Percentiles rank a stretch among this genome's conserved stretches.
Evolutionary conservation across 495 filamentous ascomycete species (phyloP).

Genomic region (Polyplosphaeria fusca): DNA sequence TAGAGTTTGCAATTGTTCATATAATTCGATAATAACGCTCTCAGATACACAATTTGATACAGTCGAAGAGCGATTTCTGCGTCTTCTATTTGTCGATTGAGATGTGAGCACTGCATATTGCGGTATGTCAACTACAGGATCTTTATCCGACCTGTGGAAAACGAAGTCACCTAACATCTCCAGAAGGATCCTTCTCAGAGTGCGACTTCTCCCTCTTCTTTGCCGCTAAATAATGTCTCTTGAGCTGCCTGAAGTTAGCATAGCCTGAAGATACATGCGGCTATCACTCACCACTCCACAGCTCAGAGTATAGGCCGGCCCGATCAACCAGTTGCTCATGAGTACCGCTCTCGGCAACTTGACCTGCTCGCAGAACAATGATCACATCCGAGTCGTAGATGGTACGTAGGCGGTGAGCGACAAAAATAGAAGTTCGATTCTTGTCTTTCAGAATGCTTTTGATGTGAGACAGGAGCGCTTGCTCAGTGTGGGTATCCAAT

Average conservation of each 20-base stretch:
- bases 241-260: conserved; percentile 1
- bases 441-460: conserved; percentile 91
- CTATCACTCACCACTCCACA: conserved; percentile 65
- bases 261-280: background rate
- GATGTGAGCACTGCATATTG: too few species aligned
- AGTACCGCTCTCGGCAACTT: conserved; percentile 80
- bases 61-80: too few species aligned
- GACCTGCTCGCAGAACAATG: conserved; percentile 80
- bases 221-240: conserved; percentile 17
- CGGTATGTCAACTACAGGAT: too few species aligned
- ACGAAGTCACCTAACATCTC: too few species aligned
- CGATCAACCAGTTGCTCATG: conserved; percentile 78
- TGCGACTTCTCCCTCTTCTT: background rate
- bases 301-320: conserved; percentile 77
- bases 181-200: too few species aligned
- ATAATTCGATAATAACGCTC: too few species aligned
- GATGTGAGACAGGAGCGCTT: conserved; percentile 86
- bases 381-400: conserved; percentile 91
- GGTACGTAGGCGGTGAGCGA: conserved; percentile 86
- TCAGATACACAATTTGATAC: too few species aligned
- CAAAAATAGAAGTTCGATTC: conserved; percentile 83
- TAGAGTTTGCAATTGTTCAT: too few species aligned
- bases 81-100: too few species aligned
- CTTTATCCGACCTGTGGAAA: too few species aligned
- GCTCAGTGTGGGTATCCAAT: conserved; percentile 93